These are phyloP conservation scores for Aspergillus niger DNA, from an alignment of 2,329 filamentous ascomycete species.

Conservation along the genomic window DNA sequence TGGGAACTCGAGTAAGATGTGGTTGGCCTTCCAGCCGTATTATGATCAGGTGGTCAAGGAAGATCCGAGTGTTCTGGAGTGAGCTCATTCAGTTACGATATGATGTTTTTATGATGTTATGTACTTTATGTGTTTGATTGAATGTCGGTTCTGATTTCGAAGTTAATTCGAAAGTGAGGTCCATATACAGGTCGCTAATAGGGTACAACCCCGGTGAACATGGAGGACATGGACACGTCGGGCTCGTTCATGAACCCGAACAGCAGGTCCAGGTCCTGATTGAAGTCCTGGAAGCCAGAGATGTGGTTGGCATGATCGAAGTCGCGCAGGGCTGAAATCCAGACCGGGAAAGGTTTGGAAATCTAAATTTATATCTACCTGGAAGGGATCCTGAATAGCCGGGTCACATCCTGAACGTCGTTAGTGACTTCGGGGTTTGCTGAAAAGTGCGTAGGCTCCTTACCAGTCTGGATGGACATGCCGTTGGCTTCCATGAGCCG, in stretches of 20 bases:
- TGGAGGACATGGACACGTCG: not conserved
- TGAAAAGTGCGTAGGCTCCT: not conserved
- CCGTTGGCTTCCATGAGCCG: conserved; percentile 11
- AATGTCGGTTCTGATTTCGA: no score
- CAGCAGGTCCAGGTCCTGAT: conserved; percentile 8
- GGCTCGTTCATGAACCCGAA: conserved; percentile 16
- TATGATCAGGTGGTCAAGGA: conserved; percentile 16
- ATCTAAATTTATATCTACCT: conserved; percentile 1
- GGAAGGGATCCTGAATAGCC: not conserved
- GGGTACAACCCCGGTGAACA: not conserved
- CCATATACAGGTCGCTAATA: not conserved
- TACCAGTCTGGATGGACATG: conserved; percentile 1
- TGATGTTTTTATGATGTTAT: not conserved
- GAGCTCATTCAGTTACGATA: not conserved
- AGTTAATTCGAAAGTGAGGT: not conserved
- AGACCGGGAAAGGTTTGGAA: not conserved
- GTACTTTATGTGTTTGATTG: not conserved
- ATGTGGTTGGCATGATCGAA: conserved; percentile 1
- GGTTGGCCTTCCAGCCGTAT: conserved; percentile 20
- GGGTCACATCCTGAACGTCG: not conserved
- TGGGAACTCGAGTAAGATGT: conserved; percentile 15
- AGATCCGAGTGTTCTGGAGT: not conserved
- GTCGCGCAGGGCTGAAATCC: not conserved
- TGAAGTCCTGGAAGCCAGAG: conserved; percentile 6
- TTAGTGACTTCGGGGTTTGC: not conserved